Base-by-base conservation (phyloP, 2,329 filamentous ascomycete genomes). In the Diaporthe velutina region DNA sequence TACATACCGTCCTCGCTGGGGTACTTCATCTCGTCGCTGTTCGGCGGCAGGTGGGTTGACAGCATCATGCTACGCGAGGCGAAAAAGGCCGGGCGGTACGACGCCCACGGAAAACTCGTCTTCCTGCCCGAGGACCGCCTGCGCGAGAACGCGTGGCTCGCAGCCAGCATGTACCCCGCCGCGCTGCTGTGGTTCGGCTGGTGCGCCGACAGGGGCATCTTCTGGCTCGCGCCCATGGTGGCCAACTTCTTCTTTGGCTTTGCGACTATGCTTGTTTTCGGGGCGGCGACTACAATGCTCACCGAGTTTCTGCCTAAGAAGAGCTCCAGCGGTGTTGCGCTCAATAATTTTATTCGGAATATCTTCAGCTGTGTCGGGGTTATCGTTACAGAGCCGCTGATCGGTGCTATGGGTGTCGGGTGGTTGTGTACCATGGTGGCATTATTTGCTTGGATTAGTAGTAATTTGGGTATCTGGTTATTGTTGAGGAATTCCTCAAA, bases 321-420 rank as follows among this genome's bases (percentile, higher is more conserved):
- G 76, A 93, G 92, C 67, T 93, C 91, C 5, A 90, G 90, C 15
- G 94, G 94, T 1, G 93, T 96, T 4, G 95, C 94, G 0, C 86
- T 96, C 57, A 96, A 96, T 83, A 96, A 96, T 81, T 94, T 96
- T 79, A 87, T 94, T 70, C 87, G 94, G 64, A 97, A 96, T 78
- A 94, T 95, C 52, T 92, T 95, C 79, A 92, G 90, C 67, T 95
- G 93, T 76, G 87, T 94, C 1, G 94, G 93, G 13, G 89, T 89
- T 57, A 83, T 96, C 42, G 89, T 95, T 25, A 90, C 93, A 0
- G 89, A 93, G 76, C 94, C 94, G 0, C 87, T 95, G 73, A 93
- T 96, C 71, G 80, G 88, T 25, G 92, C 87, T 3, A 93, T 96
- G 76, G 93, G 94, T 3, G 90, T 93, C 76, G 94, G 94, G 1